Conservation (phyloP, 176 grass and related monocot species). For the Themeda triandra region DNA sequence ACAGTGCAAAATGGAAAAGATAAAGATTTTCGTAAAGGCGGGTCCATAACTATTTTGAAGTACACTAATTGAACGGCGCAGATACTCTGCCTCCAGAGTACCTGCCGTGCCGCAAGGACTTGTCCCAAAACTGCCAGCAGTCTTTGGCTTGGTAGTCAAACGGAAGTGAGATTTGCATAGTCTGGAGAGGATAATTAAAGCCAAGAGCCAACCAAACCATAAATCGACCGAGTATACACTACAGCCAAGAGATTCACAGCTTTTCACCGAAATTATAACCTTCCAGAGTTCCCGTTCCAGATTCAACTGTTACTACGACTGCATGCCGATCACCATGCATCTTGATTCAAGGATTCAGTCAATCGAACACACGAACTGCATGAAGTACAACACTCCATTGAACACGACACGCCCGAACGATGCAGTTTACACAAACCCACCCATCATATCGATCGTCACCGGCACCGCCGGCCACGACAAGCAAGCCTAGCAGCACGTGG, state of each 20-base stretch:
- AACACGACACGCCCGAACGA: neutral
- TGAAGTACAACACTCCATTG: too few relatives aligned
- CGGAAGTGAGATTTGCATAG: too few relatives aligned
- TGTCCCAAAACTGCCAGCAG: too few relatives aligned
- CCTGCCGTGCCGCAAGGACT: neutral
- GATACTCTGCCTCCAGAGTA: neutral
- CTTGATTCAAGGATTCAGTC: neutral
- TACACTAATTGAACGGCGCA: neutral
- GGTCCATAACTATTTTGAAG: neutral
- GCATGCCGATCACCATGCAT: neutral
- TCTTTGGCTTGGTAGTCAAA: too few relatives aligned
- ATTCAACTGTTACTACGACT: neutral
- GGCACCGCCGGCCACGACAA: neutral
- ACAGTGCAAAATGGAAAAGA: neutral
- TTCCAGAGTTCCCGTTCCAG: neutral
- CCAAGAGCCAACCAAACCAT: neutral
- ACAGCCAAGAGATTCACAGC: neutral
- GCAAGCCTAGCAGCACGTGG: slow-evolving; percentile 17
- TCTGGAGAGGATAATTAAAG: neutral
- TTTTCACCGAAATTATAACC: neutral
- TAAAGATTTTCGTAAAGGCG: neutral
- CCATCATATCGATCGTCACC: neutral
- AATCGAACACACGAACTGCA: too few relatives aligned
- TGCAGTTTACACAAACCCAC: neutral
- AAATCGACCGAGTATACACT: neutral